Percentiles rank a stretch among this genome's conserved stretches.
Evolutionary conservation across 352 stramenopile genomes (phyloP).

Genomic region (Plasmopara viticola): DNA sequence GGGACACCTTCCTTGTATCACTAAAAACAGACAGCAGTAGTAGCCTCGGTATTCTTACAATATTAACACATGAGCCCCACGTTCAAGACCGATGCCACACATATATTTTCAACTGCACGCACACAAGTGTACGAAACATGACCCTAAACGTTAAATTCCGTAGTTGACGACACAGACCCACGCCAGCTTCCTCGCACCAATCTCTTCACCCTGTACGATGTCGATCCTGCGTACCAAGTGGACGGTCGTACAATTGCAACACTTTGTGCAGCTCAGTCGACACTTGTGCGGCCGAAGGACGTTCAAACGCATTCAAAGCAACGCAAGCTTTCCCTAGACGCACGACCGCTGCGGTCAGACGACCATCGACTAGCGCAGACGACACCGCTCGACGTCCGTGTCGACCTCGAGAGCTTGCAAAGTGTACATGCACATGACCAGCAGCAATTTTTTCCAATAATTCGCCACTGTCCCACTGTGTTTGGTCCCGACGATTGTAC

Average conservation of each 20-base stretch:
- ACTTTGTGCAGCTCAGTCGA: slow-evolving; percentile 33
- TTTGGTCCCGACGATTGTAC: slow-evolving; percentile 8
- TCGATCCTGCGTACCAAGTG: not conserved
- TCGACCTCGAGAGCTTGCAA: slow-evolving; percentile 17
- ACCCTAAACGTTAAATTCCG: too few relatives aligned
- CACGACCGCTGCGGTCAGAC: slow-evolving; percentile 17
- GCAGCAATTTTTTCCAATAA: slow-evolving; percentile 34
- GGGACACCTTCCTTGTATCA: too few relatives aligned
- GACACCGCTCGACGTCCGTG: slow-evolving; percentile 10
- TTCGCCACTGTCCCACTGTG: slow-evolving; percentile 14
- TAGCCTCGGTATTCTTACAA: too few relatives aligned
- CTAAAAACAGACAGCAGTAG: too few relatives aligned
- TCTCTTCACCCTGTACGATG: not conserved
- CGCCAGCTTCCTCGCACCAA: too few relatives aligned
- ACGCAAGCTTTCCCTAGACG: slow-evolving; percentile 40
- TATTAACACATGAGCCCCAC: too few relatives aligned
- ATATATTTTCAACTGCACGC: not conserved
- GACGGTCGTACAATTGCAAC: slow-evolving; percentile 12
- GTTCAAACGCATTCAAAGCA: slow-evolving; percentile 31
- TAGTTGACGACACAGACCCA: too few relatives aligned
- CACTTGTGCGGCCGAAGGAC: slow-evolving; percentile 35
- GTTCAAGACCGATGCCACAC: too few relatives aligned
- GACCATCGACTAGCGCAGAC: slow-evolving; percentile 10
- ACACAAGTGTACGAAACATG: not conserved
- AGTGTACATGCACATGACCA: slow-evolving; percentile 20